Evolutionary conservation across 345 rosid genomes (phyloP), one percentile per base, ranked within the genome.

Genomic region (Cochlearia excelsa): DNA sequence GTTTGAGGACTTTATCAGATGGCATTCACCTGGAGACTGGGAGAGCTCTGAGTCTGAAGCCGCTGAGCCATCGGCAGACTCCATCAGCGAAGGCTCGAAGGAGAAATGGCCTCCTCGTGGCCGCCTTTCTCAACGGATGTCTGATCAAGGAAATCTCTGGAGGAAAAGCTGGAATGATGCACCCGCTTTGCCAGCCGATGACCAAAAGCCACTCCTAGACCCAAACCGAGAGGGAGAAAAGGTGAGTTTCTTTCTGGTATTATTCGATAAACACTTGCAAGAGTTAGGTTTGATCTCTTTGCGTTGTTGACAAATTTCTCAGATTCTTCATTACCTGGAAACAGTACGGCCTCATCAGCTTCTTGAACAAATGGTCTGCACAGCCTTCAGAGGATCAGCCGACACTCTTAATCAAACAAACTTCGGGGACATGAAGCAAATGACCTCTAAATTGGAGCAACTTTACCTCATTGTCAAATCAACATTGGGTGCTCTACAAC

Each of bases 11-110:
- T 93, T 93, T 64, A 90, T 93, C 60, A 81, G 96, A 68, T 93
- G 99, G 99, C 96, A 93, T 76, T 93, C 97, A 46, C 99, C 97
- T 46, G 90, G 97, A 66, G 97, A 90, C 73, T 93, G 99, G 99
- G 88, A 75, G 69, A 62, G 64, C 26, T 65, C 66, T 67, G 80
- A 78, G 48, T 45, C 46, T 54, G 54, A 68, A 68, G 78, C 67
- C 55, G 66, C 68, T 57, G 73, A 69, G 75, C 38, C 72, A 68
- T 75, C 87, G 8, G 55, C 50, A 65, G 70, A 65, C 76, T 69
- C 72, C 67, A 33, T 43, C 23, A 35, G 54, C 3, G 71, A 68
- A 52, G 46, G 65, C 57, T 66, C 57, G 57, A 77, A 77, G 63
- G 80, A 79, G 65, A 64, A 76, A 54, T 85, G 96, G 97, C 97